A percentile compares a stretch with the other conserved stretches of the same genome.
phyloP scores from a whole-genome alignment of 1,284 basidiomycete species.

The Flammula alnicola region DNA sequence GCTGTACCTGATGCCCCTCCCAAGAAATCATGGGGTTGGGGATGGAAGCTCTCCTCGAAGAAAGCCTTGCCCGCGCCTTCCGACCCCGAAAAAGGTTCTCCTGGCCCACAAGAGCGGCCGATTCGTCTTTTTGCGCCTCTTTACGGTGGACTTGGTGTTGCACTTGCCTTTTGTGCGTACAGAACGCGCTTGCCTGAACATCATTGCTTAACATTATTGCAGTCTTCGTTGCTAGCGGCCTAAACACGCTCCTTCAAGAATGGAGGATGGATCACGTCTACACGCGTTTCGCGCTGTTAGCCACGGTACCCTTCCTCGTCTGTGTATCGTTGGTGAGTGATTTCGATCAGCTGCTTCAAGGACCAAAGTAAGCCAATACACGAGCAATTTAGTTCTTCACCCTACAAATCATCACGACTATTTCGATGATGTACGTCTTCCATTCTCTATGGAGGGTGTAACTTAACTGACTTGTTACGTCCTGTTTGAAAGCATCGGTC shows the following conservation, averaged over 20 bases:
- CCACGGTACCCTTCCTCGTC: conserved; percentile 70
- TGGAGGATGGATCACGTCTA: conserved; percentile 68
- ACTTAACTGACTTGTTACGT: conserved; percentile 23
- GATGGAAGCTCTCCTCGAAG: conserved; percentile 47
- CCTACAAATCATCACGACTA: conserved; percentile 62
- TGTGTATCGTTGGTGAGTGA: conserved; percentile 70
- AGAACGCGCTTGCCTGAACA: background rate
- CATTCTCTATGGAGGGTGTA: background rate
- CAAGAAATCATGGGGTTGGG: conserved; percentile 36
- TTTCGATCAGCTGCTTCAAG: too few species aligned
- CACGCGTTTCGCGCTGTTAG: conserved; percentile 66
- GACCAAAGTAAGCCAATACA: too few species aligned
- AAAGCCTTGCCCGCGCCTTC: conserved; percentile 29
- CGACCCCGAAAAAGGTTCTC: conserved; percentile 54
- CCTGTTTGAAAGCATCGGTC: conserved; percentile 53
- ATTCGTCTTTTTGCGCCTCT: conserved; percentile 79
- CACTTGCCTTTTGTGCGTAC: conserved; percentile 60
- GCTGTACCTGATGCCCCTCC: conserved; percentile 13
- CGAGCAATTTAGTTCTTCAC: conserved; percentile 58
- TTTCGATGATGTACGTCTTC: conserved; percentile 56
- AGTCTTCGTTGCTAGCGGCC: conserved; percentile 70
- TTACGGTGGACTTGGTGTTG: conserved; percentile 76
- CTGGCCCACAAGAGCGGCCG: conserved; percentile 50
- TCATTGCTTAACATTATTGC: conserved; percentile 4
- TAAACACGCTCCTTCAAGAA: conserved; percentile 65